A percentile compares a stretch with the other conserved stretches of the same genome.
These are phyloP conservation scores for Skeletonema costatum DNA, from an alignment of 108 stramenopile species.

Conservation along the genomic window DNA sequence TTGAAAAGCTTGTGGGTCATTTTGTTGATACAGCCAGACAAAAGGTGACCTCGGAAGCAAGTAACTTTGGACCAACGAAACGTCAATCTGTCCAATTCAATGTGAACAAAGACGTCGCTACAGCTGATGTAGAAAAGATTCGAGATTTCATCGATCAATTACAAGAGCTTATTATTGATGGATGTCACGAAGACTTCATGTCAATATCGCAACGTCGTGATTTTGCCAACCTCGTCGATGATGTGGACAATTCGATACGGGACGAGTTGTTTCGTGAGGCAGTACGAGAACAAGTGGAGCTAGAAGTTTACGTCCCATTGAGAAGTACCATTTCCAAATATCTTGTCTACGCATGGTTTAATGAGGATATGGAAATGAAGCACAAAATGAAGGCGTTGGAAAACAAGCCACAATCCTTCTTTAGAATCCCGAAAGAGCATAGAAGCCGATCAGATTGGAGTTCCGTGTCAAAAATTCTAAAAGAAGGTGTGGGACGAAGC, in stretches of 20 bases:
- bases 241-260: slow-evolving; percentile 35
- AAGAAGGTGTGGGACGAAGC: slow-evolving; percentile 76
- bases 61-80: slow-evolving; percentile 19
- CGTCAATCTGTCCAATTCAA: slow-evolving; percentile 26
- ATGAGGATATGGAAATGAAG: slow-evolving; percentile 83
- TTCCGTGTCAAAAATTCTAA: slow-evolving; percentile 72
- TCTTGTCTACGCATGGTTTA: slow-evolving; percentile 81
- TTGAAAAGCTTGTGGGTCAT: slow-evolving; percentile 58
- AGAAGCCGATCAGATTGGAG: slow-evolving; percentile 73
- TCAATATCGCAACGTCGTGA: slow-evolving; percentile 59
- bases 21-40: slow-evolving; percentile 66
- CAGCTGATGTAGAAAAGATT: slow-evolving; percentile 59
- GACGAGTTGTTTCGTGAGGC: slow-evolving; percentile 76
- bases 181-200: slow-evolving; percentile 69
- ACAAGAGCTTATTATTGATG: slow-evolving; percentile 78
- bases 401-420: slow-evolving; percentile 61
- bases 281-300: slow-evolving; percentile 83
- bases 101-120: slow-evolving; percentile 39
- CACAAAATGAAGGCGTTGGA: slow-evolving; percentile 72
- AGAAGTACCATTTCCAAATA: slow-evolving; percentile 76
- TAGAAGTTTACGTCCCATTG: slow-evolving; percentile 85
- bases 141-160: slow-evolving; percentile 74
- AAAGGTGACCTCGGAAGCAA: slow-evolving; percentile 44
- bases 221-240: slow-evolving; percentile 43
- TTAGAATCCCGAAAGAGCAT: slow-evolving; percentile 55